phyloP scores from a whole-genome alignment of 495 filamentous ascomycete genomes.

The Rostrohypoxylon terebratum region DNA sequence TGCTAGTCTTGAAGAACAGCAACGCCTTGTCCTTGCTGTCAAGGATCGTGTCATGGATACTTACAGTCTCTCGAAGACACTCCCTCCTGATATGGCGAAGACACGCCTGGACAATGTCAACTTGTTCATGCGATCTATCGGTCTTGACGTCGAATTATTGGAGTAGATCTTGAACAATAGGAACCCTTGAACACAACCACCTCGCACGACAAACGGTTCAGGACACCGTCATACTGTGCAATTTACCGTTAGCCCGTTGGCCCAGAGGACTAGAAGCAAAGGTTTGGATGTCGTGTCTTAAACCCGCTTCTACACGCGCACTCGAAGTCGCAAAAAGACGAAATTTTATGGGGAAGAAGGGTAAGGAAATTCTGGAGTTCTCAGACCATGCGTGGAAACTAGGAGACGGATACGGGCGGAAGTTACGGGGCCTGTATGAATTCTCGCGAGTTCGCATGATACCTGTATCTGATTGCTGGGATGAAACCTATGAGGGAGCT shows the following conservation, averaged over 20 bases:
- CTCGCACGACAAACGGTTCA: background rate
- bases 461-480: constrained; percentile 23
- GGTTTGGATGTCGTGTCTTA: constrained; percentile 7
- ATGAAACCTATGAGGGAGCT: constrained; percentile 22
- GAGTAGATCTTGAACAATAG: constrained; percentile 51
- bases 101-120: constrained; percentile 91
- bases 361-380: background rate
- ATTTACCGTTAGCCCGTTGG: background rate
- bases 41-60: constrained; percentile 99
- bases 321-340: background rate
- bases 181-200: constrained; percentile 55
- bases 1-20: constrained; percentile 91
- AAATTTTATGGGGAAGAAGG: background rate
- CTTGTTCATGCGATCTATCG: constrained; percentile 97
- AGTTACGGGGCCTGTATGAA: constrained; percentile 25
- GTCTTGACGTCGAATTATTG: constrained; percentile 93
- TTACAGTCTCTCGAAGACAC: constrained; percentile 83
- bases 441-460: constrained; percentile 39
- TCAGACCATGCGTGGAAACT: constrained; percentile 3
- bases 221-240: background rate
- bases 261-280: constrained; percentile 9
- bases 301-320: background rate
- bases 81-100: constrained; percentile 84
- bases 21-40: constrained; percentile 90
- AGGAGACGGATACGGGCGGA: constrained; percentile 5